phyloP scores from a whole-genome alignment of 306 rosid species.

The Calophaca sinica region DNA sequence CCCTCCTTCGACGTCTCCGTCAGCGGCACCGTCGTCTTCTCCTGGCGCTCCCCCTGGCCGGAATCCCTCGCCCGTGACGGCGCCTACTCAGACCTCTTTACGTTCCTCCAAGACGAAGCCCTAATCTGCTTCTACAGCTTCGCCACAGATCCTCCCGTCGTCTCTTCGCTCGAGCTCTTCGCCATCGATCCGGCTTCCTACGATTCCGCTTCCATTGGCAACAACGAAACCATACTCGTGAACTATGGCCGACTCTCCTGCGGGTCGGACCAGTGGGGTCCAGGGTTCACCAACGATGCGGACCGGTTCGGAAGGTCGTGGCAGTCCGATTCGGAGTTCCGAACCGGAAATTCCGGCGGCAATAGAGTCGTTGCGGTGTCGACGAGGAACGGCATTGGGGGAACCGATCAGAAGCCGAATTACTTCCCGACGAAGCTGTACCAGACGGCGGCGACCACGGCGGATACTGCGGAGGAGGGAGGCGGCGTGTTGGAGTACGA shows the following conservation, averaged over 20 bases:
- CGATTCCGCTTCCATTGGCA: slow-evolving; percentile 50
- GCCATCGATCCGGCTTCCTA: slow-evolving; percentile 75
- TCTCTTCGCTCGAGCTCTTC: slow-evolving; percentile 76
- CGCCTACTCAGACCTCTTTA: slow-evolving; percentile 88
- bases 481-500: slow-evolving; percentile 61
- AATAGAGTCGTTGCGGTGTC: slow-evolving; percentile 38
- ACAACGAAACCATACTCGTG: slow-evolving; percentile 54
- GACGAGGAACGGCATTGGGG: slow-evolving; percentile 54
- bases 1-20: slow-evolving; percentile 91
- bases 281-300: slow-evolving; percentile 75
- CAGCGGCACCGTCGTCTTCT: slow-evolving; percentile 76
- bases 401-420: slow-evolving; percentile 70
- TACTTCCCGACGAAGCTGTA: slow-evolving; percentile 79
- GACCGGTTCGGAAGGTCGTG: slow-evolving; percentile 88
- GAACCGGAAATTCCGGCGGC: background rate
- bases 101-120: slow-evolving; percentile 57
- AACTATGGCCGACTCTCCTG: slow-evolving; percentile 83
- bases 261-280: slow-evolving; percentile 88
- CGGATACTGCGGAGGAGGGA: slow-evolving; percentile 46
- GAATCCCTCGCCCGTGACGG: slow-evolving; percentile 67
- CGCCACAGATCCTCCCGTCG: slow-evolving; percentile 87
- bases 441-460: slow-evolving; percentile 61
- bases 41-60: slow-evolving; percentile 94
- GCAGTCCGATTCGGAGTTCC: slow-evolving; percentile 68
- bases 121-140: slow-evolving; percentile 88